Evolutionary conservation across 2,329 filamentous ascomycete species (phyloP).

Genomic region (Aspergillus aculeatus): DNA sequence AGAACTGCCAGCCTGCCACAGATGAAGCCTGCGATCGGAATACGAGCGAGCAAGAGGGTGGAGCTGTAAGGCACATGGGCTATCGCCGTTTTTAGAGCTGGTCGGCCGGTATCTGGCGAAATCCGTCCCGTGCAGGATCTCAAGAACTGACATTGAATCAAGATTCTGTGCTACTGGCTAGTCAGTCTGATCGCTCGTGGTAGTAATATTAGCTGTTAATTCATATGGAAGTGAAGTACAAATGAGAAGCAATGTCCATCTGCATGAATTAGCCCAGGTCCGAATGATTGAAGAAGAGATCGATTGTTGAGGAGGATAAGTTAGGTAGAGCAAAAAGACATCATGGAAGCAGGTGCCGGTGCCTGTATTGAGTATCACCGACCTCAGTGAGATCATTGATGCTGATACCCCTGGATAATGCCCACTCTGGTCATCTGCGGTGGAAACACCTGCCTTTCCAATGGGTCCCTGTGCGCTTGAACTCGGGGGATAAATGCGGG

Average conservation of each 20-base stretch:
- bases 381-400: neutral
- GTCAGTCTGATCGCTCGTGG: slow-evolving; percentile 12
- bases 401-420: neutral
- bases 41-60: neutral
- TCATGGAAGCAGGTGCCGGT: neutral
- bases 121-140: slow-evolving; percentile 11
- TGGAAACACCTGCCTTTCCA: neutral
- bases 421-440: neutral
- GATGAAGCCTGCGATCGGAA: slow-evolving; percentile 2
- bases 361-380: neutral
- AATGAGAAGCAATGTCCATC: too few relatives aligned
- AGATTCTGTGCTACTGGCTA: slow-evolving; percentile 5
- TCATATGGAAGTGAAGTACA: too few relatives aligned
- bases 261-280: neutral
- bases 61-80: slow-evolving; percentile 5
- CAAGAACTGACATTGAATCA: slow-evolving; percentile 5
- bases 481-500: neutral
- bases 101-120: neutral
- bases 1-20: neutral
- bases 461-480: neutral
- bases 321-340: too few relatives aligned
- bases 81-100: neutral
- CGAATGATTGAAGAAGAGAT: neutral
- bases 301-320: too few relatives aligned
- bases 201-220: neutral